Evolutionary conservation across 495 filamentous ascomycete species (phyloP).

Genomic region (Geopyxis carbonaria): DNA sequence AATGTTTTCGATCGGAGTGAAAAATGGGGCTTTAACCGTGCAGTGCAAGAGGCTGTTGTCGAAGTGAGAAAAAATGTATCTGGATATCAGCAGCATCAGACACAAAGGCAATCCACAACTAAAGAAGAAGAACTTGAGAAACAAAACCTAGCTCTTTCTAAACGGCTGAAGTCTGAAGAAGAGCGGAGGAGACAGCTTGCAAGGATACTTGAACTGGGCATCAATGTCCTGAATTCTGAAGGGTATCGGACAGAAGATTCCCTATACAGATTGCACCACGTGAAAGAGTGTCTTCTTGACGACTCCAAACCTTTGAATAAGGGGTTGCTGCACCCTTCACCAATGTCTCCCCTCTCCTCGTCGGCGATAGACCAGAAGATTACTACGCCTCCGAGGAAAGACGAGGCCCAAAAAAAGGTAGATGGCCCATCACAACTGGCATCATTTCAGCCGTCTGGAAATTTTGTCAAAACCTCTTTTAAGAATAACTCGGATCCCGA

Average conservation of each 20-base stretch:
- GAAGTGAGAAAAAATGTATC: conserved; percentile 64
- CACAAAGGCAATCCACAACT: conserved; percentile 14
- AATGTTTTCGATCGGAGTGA: conserved; percentile 69
- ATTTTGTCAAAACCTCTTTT: conserved; percentile 22
- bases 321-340: background rate
- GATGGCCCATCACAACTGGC: too few relatives aligned
- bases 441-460: conserved; percentile 17
- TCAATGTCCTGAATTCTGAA: conserved; percentile 39
- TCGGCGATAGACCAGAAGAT: too few relatives aligned
- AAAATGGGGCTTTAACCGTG: conserved; percentile 74
- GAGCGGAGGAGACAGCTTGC: conserved; percentile 57
- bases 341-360: too few relatives aligned
- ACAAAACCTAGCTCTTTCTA: conserved; percentile 19
- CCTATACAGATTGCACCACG: conserved; percentile 10
- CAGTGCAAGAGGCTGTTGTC: conserved; percentile 71
- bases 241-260: conserved; percentile 4
- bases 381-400: too few relatives aligned
- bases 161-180: conserved; percentile 37
- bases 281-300: conserved; percentile 18
- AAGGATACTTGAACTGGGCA: conserved; percentile 49
- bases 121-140: conserved; percentile 21
- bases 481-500: conserved; percentile 24
- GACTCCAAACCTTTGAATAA: background rate
- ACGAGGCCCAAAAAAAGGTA: too few relatives aligned
- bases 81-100: conserved; percentile 30